Base-by-base conservation (phyloP, 352 stramenopile genomes). In the Phytophthora boehmeriae region DNA sequence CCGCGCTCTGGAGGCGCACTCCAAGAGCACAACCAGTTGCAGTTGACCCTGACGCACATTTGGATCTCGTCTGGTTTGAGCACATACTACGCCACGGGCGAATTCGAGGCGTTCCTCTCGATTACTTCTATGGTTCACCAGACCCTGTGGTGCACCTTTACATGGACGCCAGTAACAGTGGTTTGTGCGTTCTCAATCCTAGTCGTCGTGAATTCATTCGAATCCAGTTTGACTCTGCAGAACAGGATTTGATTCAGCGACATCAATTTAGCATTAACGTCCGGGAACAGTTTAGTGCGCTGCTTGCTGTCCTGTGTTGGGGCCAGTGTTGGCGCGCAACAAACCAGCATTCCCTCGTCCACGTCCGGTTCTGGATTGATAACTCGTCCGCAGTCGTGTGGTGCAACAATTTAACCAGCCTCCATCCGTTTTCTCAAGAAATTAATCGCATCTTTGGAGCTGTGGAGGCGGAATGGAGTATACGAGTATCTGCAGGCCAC, bases 11-110 rank as follows among this genome's bases (percentile, higher is more conserved):
- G 45, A 39, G 5, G 32, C 36, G 4, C 11, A 16, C 38, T 4
- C 16, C 30, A 17, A 19, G 22, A 14, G 3, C 27, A 9, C 5
- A 27, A 16, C 14, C 17, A 34, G 17, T 30, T 39, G 5, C 28
- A 8, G 6, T 30, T 8, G 19, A 20, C 20, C 5, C 49, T 16
- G 49, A n/a, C 3, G 51, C 51, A 39, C 51, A 14, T 20, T 28
- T 59, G 4, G 52, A 59, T 25, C 52, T 59, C 3, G 23, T 13
- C 5, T 59, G 52, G 52, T 59, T 59, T 19, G 20, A 34, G 13
- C 41, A 51, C 16, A 43, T 51, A 22, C 39, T 59, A 2, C 39
- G 44, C 8, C 16, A 44, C 11, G 52, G 39, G 2, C 8, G 28
- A 13, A 11, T 59, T 6, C 52, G 28, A 8, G 23, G 22, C 14